phyloP scores from a whole-genome alignment of 352 stramenopile species.

The Phytopythium mirpurense region DNA sequence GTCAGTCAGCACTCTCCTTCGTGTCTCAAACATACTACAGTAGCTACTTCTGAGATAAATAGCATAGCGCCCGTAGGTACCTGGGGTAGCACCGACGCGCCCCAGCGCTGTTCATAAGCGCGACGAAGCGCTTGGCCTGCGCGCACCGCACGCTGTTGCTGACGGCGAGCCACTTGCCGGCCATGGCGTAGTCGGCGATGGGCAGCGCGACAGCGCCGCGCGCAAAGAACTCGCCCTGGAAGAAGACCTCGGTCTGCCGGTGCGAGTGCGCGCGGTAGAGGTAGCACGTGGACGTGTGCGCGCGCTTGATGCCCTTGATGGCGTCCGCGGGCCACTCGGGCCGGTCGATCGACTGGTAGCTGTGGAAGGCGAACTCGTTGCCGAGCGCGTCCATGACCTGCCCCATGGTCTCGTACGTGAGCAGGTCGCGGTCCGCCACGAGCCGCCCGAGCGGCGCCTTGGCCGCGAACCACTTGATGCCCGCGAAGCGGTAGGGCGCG shows the following conservation, averaged over 20 bases:
- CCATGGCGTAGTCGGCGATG: slow-evolving; percentile 31
- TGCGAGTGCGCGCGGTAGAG: slow-evolving; percentile 19
- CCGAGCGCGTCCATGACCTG: slow-evolving; percentile 25
- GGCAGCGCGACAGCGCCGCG: slow-evolving; percentile 22
- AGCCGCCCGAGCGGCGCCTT: slow-evolving; percentile 18
- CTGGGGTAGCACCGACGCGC: slow-evolving; percentile 13
- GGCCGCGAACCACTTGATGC: slow-evolving; percentile 36
- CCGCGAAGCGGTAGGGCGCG: slow-evolving; percentile 21
- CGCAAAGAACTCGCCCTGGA: slow-evolving; percentile 25
- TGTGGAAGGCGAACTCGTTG: slow-evolving; percentile 31
- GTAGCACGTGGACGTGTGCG: slow-evolving; percentile 25
- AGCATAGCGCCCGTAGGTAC: background rate
- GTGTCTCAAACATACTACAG: too few species aligned
- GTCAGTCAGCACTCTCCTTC: too few species aligned
- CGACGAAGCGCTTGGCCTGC: slow-evolving; percentile 20
- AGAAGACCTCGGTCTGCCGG: slow-evolving; percentile 26
- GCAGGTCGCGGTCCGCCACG: slow-evolving; percentile 24
- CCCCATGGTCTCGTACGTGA: slow-evolving; percentile 34
- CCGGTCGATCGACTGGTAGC: slow-evolving; percentile 31
- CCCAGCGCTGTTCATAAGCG: slow-evolving; percentile 17
- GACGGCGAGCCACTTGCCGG: slow-evolving; percentile 31
- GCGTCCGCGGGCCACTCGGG: slow-evolving; percentile 31
- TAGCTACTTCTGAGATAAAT: too few species aligned
- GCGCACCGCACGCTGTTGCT: slow-evolving; percentile 19
- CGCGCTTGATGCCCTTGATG: slow-evolving; percentile 27